Percentiles rank a stretch among this genome's conserved stretches.
Evolutionary conservation across 352 stramenopile genomes (phyloP).

Genomic region (Globisporangium cystogenes): DNA sequence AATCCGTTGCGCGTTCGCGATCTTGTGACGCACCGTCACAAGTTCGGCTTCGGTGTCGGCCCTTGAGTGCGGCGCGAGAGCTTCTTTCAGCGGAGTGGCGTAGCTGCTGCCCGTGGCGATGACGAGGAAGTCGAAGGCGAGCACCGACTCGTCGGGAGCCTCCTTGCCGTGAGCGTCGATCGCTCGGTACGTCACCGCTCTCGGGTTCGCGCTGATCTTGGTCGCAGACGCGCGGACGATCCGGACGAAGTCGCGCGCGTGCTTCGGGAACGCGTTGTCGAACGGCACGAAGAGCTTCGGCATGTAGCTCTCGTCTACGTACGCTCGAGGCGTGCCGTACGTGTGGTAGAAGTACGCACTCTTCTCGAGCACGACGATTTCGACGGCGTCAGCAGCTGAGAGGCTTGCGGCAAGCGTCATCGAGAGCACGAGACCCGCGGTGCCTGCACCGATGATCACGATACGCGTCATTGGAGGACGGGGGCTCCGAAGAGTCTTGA

Average conservation of each 20-base stretch:
- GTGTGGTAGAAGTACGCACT: constrained; percentile 39
- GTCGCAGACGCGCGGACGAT: constrained; percentile 4
- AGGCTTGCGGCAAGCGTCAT: constrained; percentile 36
- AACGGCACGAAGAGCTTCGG: constrained; percentile 65
- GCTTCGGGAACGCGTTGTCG: constrained; percentile 34
- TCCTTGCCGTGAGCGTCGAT: neutral
- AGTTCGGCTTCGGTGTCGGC: constrained; percentile 16
- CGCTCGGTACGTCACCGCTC: constrained; percentile 3
- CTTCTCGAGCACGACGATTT: constrained; percentile 62
- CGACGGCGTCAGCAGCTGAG: constrained; percentile 22
- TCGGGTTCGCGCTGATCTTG: neutral
- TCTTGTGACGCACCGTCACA: constrained; percentile 16
- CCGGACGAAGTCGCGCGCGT: neutral
- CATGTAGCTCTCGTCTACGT: constrained; percentile 36
- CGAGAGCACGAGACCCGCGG: constrained; percentile 36
- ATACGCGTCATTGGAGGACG: constrained; percentile 26
- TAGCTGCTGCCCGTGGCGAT: constrained; percentile 54
- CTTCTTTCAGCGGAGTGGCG: constrained; percentile 45
- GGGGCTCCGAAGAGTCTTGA: too few species aligned
- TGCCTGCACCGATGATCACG: constrained; percentile 51
- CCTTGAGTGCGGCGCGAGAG: constrained; percentile 12
- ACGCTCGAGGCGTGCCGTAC: constrained; percentile 41
- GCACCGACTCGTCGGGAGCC: constrained; percentile 7
- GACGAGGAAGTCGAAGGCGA: constrained; percentile 44
- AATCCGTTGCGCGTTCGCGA: constrained; percentile 29